A percentile compares a stretch with the other conserved stretches of the same genome.
phyloP scores from a whole-genome alignment of 163 green algal species.

The Dunaliella salina region DNA sequence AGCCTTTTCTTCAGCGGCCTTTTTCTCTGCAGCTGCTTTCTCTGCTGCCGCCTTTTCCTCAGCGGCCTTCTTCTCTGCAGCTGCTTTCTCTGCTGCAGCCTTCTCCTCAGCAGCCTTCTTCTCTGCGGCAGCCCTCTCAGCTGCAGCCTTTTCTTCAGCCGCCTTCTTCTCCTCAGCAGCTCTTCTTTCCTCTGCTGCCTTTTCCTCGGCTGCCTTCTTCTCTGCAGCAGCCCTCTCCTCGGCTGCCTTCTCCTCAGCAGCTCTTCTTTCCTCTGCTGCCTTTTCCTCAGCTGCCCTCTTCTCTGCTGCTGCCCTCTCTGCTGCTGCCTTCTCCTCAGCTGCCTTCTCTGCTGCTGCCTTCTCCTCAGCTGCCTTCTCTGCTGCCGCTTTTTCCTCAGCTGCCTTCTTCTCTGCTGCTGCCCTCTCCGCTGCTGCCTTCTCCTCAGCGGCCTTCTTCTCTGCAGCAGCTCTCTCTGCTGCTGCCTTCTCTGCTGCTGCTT shows the following conservation, averaged over 20 bases:
- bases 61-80: neutral
- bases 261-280: no score
- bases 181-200: neutral
- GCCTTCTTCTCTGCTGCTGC: neutral
- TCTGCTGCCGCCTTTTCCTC: neutral
- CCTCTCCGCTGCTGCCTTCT: neutral
- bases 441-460: neutral
- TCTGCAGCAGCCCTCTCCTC: neutral
- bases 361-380: neutral
- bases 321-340: neutral
- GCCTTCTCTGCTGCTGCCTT: neutral
- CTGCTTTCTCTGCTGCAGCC: neutral
- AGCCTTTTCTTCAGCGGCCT: neutral
- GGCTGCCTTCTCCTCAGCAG: neutral
- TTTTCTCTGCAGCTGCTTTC: neutral
- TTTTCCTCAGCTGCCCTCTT: neutral
- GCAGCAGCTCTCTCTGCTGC: neutral
- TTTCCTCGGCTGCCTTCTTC: neutral
- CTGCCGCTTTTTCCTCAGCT: neutral
- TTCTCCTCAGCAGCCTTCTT: neutral
- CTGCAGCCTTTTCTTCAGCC: neutral
- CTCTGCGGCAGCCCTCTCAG: neutral
- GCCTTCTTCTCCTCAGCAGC: neutral
- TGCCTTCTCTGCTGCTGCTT: neutral
- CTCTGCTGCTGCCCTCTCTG: slow-evolving; percentile 1